Evolutionary conservation across 208 protist species (phyloP).

Genomic region (Trypanosoma congolense): DNA sequence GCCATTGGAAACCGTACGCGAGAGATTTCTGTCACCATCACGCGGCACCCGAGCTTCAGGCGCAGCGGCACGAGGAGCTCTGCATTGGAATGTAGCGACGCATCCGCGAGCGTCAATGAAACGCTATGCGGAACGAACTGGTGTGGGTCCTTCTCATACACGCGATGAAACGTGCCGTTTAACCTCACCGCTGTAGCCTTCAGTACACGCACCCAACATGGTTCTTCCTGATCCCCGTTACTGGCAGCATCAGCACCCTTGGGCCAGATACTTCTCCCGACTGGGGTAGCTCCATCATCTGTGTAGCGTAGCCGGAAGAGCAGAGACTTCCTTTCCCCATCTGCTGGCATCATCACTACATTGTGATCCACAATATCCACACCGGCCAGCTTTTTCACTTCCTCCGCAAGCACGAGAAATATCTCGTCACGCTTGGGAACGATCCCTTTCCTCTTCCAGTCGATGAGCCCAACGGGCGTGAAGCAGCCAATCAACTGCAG

Average conservation of each 20-base stretch:
- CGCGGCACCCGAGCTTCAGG: slow-evolving; percentile 82
- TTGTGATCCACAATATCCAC: slow-evolving; percentile 45
- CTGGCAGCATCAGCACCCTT: neutral
- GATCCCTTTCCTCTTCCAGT: slow-evolving; percentile 15
- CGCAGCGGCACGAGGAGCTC: slow-evolving; percentile 60
- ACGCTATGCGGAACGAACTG: slow-evolving; percentile 61
- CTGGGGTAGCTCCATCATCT: slow-evolving; percentile 9
- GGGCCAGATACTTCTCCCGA: neutral
- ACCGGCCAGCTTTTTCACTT: slow-evolving; percentile 11
- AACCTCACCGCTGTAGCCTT: slow-evolving; percentile 33
- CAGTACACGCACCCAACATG: slow-evolving; percentile 41
- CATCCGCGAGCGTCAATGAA: slow-evolving; percentile 56
- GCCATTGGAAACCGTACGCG: slow-evolving; percentile 81
- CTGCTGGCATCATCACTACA: slow-evolving; percentile 62
- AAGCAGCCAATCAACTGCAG: slow-evolving; percentile 69
- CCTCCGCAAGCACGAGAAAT: slow-evolving; percentile 34
- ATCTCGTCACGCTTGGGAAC: slow-evolving; percentile 30
- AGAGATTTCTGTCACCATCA: slow-evolving; percentile 91
- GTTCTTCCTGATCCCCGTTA: neutral
- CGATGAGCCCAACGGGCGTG: slow-evolving; percentile 48
- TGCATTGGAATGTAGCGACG: slow-evolving; percentile 36
- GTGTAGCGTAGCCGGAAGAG: slow-evolving; percentile 47
- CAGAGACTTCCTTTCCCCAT: slow-evolving; percentile 16
- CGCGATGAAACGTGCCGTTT: slow-evolving; percentile 31
- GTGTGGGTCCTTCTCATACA: slow-evolving; percentile 47